Conservation (phyloP, 2,329 filamentous ascomycete species). For the Penicillium sp. region DNA sequence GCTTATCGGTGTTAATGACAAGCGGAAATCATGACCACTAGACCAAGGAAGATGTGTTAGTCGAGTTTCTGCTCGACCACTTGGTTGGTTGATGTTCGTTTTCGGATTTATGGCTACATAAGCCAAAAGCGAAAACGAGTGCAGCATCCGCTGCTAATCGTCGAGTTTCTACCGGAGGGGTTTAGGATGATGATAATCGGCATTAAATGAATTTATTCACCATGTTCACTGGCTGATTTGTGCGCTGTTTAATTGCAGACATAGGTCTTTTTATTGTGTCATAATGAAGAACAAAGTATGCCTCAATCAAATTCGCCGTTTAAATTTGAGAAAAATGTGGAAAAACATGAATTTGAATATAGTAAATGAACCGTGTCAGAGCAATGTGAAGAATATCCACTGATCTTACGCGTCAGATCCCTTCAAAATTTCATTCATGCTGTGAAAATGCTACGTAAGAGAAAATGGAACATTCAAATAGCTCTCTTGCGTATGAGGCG, state of each 20-base stretch:
- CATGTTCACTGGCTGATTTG: no score
- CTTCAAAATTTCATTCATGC: not conserved
- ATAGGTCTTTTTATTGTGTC: no score
- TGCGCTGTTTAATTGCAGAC: no score
- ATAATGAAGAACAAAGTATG: no score
- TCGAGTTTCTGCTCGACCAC: slow-evolving; percentile 27
- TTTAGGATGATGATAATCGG: no score
- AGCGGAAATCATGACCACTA: slow-evolving; percentile 45
- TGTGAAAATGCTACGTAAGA: not conserved
- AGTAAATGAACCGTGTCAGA: not conserved
- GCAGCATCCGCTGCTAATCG: not conserved
- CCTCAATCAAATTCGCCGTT: no score
- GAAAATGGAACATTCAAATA: not conserved
- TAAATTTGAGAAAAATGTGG: no score
- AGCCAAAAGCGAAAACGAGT: not conserved
- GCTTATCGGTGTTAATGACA: slow-evolving; percentile 35
- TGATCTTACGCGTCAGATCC: rapidly evolving
- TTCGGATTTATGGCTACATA: not conserved
- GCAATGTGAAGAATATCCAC: not conserved
- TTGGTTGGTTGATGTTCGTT: slow-evolving; percentile 21
- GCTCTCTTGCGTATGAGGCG: not conserved
- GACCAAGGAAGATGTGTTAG: slow-evolving; percentile 32
- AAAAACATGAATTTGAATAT: no score
- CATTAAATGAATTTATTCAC: no score
- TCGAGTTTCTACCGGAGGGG: not conserved